Conservation (phyloP, 1,284 basidiomycete species). For the Leccinum huronense region DNA sequence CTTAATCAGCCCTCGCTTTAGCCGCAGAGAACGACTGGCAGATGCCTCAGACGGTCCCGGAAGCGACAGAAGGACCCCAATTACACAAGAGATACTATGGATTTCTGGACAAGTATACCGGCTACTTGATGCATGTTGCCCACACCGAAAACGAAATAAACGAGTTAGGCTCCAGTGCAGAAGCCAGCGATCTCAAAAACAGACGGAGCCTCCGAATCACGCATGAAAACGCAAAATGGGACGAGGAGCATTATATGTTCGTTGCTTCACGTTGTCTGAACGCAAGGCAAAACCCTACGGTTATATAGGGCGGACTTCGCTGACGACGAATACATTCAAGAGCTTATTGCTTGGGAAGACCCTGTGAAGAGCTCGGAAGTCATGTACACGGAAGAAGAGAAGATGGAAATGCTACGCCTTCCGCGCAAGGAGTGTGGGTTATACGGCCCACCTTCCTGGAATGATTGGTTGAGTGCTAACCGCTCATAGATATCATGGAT, state of each 20-base stretch:
- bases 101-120: conserved; percentile 68
- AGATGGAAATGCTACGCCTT: conserved; percentile 61
- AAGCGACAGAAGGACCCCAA: conserved; percentile 39
- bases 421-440: conserved; percentile 75
- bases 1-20: conserved; percentile 31
- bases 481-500: conserved; percentile 55
- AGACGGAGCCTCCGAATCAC: conserved; percentile 49
- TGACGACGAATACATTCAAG: conserved; percentile 70
- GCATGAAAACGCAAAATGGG: conserved; percentile 73
- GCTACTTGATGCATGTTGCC: conserved; percentile 68
- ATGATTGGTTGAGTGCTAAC: conserved; percentile 1
- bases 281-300: conserved; percentile 2
- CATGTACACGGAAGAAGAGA: conserved; percentile 69
- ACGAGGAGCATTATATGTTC: conserved; percentile 79
- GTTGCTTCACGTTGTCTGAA: conserved; percentile 23
- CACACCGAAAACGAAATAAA: conserved; percentile 77
- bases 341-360: conserved; percentile 62
- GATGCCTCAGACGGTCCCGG: conserved; percentile 58
- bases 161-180: conserved; percentile 67
- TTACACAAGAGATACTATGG: conserved; percentile 58
- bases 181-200: conserved; percentile 45
- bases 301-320: conserved; percentile 68
- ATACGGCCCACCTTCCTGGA: neutral
- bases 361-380: conserved; percentile 44
- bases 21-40: conserved; percentile 78